Base-by-base conservation (phyloP, 2,329 filamentous ascomycete genomes). In the Fusarium sp. region DNA sequence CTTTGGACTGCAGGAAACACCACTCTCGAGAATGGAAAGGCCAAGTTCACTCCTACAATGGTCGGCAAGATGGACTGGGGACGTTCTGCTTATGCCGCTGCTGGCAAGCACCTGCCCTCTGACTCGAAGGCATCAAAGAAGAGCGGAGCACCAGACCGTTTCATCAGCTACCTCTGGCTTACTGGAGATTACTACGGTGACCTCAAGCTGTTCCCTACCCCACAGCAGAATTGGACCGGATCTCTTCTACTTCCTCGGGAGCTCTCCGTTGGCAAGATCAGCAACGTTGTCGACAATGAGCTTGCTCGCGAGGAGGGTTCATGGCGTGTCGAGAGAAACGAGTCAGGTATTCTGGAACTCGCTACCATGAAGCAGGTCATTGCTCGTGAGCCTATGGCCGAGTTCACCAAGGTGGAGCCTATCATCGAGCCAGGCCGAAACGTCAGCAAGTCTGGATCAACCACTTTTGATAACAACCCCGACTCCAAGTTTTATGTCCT, bases 151-250 rank as follows among this genome's bases (percentile, higher is more conserved):
- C 78, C 80, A 3, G 80, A 83, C 61, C 77, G 81, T 6, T 82
- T 80, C 64, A 76, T 83, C 47, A 73, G 74, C 7, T 82, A 80
- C 54, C 20, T 82, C 2, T 83, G 81, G 81, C 69, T 83, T 40
- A 83, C 80, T 4, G 80, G 80, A n/a, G 75, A 82, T 56, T 77
- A 79, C 53, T 83, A 79, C 57, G 80, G 76, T 1, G 80, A 77
- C 8, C 63, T 76, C 2, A 70, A 75, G 40, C 37, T 55, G 13
- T 81, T 82, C 56, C 80, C 81, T 4, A 79, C 76, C 20, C 20
- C 67, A 1, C 80, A 82, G 67, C 81, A 83, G 60, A 82, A 82
- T 45, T 83, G 81, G 81, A 80, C 80, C 2, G 80, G 81, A 4
- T 76, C 80, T 2, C 74, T 84, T 15, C 69, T 83, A 3, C 77